Evolutionary conservation across 768 basidiomycete species (phyloP).

Genomic region (Galerina sulciceps): DNA sequence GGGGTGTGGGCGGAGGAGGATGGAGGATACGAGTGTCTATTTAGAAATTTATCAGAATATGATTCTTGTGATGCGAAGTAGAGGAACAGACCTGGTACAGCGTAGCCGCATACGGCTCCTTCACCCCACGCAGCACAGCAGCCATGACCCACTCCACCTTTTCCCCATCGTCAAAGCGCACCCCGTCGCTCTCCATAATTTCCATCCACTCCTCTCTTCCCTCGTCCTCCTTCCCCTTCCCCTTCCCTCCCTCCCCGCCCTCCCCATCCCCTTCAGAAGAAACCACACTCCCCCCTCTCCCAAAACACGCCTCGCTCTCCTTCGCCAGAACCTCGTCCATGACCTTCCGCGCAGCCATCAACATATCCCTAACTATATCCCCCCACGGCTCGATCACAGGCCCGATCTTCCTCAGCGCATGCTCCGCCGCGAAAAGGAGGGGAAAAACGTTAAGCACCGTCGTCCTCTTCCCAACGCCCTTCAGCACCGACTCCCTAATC

Average conservation of each 20-base stretch:
- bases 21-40: constrained; percentile 72
- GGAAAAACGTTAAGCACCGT: constrained; percentile 70
- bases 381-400: constrained; percentile 72
- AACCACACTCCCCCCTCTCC: constrained; percentile 51
- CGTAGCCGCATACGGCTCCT: constrained; percentile 52
- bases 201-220: constrained; percentile 43
- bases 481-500: constrained; percentile 69
- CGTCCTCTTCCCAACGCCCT: constrained; percentile 72
- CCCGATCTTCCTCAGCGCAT: constrained; percentile 58
- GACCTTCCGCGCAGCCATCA: constrained; percentile 60
- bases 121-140: constrained; percentile 35
- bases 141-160: constrained; percentile 78
- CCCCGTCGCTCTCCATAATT: too few species aligned
- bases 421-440: constrained; percentile 68
- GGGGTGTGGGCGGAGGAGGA: constrained; percentile 71
- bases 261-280: constrained; percentile 77
- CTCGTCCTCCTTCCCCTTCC: constrained; percentile 57
- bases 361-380: constrained; percentile 68
- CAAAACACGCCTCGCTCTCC: constrained; percentile 69
- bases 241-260: constrained; percentile 75
- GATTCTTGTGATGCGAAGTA: background rate
- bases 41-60: background rate
- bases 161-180: constrained; percentile 72
- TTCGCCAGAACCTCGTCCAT: constrained; percentile 66
- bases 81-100: constrained; percentile 72